Evolutionary conservation across 2,329 filamentous ascomycete genomes (phyloP), one percentile per base, ranked within the genome.

Genomic region (Xylariales sp.): DNA sequence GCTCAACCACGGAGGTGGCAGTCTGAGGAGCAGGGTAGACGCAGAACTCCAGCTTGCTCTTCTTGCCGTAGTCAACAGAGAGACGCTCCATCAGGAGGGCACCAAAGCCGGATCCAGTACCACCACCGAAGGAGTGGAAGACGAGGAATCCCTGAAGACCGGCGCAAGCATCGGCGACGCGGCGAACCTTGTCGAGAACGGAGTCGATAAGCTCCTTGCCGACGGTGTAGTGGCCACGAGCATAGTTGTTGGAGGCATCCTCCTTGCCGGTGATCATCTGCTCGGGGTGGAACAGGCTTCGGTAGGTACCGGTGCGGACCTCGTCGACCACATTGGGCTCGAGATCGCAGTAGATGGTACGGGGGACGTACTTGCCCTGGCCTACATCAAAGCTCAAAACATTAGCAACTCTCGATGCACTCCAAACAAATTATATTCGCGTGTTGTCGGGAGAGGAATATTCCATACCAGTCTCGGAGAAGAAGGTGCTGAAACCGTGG

Each of bases 211-310:
- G 82, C 78, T 98, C 93, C 81, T 97, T 97, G 66, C 93, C 93
- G 57, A 97, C 90, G 49, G 93, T 98, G 81, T 98, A 98, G 78
- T 98, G 93, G 54, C 93, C 93, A 80, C 93, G 91, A 57, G 93
- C 93, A 64, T 97, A 97, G 84, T 98, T 98, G 86, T 98, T 98
- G 55, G 91, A 96, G 54, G 93, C 93, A 83, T 97, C 93, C 80
- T 97, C 93, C 84, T 97, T 97, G 72, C 93, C 93, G 51, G 88
- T 95, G 71, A 98, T 96, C 91, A 98, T 95, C 74, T 94, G 86
- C 74, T 97, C 93, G 43, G 93, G 93, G 77, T 97, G 93, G 83
- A 97, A 97, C 51, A 98, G 85, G 63, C 80, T 85, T 61, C 91
- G 87, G 82, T 97, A 98, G 65, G 88, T 70, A 63, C 93, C 93